phyloP scores from a whole-genome alignment of 2,329 filamentous ascomycete species.

The Fusarium pseudoanthophilum region DNA sequence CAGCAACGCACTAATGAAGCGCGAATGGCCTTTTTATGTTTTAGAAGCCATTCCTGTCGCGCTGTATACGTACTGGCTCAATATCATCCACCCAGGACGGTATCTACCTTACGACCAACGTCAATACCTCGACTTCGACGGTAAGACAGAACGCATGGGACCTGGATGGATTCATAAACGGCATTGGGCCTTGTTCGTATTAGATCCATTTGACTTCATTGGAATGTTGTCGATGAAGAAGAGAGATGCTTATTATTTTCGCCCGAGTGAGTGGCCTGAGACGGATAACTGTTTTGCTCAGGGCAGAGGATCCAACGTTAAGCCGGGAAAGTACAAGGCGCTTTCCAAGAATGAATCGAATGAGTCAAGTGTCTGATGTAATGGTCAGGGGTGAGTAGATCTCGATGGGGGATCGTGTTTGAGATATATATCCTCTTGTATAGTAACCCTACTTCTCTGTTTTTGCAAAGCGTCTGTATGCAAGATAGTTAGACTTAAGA shows the following conservation, averaged over 20 bases:
- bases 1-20: slow-evolving; percentile 48
- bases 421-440: background rate
- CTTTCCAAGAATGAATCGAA: slow-evolving; percentile 21
- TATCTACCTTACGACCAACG: slow-evolving; percentile 53
- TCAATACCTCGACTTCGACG: slow-evolving; percentile 55
- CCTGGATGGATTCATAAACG: slow-evolving; percentile 43
- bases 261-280: slow-evolving; percentile 32
- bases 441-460: background rate
- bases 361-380: slow-evolving; percentile 17
- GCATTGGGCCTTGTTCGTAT: slow-evolving; percentile 22
- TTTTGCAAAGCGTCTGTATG: background rate
- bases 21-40: slow-evolving; percentile 60
- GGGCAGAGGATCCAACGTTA: slow-evolving; percentile 35
- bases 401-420: background rate
- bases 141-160: slow-evolving; percentile 48
- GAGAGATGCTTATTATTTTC: slow-evolving; percentile 38
- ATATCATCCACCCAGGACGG: slow-evolving; percentile 55
- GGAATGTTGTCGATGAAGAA: slow-evolving; percentile 42
- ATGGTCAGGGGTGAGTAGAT: background rate
- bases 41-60: slow-evolving; percentile 59
- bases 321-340: slow-evolving; percentile 16
- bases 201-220: slow-evolving; percentile 40
- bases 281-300: slow-evolving; percentile 39
- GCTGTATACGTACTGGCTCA: slow-evolving; percentile 56
- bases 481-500: slow-evolving; percentile 1